Evolutionary conservation across 768 basidiomycete genomes (phyloP), one percentile per base, ranked within the genome.

Genomic region (Tephrocybe sp.): DNA sequence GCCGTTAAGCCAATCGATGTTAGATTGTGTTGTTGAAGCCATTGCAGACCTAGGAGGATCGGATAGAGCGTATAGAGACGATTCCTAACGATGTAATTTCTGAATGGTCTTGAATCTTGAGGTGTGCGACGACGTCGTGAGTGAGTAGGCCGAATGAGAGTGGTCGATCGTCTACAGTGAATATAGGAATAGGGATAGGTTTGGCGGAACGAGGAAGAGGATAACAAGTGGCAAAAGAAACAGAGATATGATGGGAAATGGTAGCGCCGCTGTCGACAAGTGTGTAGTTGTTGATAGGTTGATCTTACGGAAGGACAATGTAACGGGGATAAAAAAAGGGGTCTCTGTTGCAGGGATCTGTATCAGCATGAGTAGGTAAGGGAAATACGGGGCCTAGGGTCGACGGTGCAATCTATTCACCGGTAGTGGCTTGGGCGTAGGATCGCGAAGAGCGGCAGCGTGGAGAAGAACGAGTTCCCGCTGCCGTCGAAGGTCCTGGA

Each of bases 131-230:
- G 23, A 73, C 58, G 46, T 72, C 67, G 31, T 72, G 67, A 39
- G 72, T 73, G 39, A 75, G 61, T 5, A 72, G 55, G 11, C 74
- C 74, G 39, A 68, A 72, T 17, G 67, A 60, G 30, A 74, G 65
- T 13, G 70, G 73, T 35, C 66, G 58, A 52, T 73, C 59, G 49
- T 74, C 70, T 22, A 45, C 32, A 7, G 49, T 32, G 6, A 39
- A 42, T 10, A 74, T 66, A 26, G 72, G 68, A 11, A 68, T 49
- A 12, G 69, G 68, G 11, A 54, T 48, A 33, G 60, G 51, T 58
- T 68, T 68, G 5, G 51, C 39, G 49, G 57, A 49, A 17, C 62
- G 60, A n/a, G 69, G 62, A 33, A 73, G 54, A 13, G 62, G 62
- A 43, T 74, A 65, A 9, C 64, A 51, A 35, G 60, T 49, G 7